Evolutionary conservation across 1,284 basidiomycete species (phyloP).

Genomic region (Sutorius eximius): DNA sequence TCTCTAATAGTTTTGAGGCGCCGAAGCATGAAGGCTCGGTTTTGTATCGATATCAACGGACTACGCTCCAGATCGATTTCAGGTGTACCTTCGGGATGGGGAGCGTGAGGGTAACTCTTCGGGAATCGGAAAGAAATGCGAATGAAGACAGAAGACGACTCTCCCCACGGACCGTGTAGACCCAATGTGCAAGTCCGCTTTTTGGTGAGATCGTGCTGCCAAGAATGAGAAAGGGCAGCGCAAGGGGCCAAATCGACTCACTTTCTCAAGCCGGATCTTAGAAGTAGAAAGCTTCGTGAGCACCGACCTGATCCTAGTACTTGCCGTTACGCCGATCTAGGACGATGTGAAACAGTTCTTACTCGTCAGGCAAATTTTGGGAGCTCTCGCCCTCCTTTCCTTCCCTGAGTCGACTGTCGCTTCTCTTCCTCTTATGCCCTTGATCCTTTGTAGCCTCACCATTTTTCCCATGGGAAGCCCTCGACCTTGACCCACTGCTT

Average conservation of each 20-base stretch:
- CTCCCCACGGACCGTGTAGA: constrained; percentile 89
- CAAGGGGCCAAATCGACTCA: constrained; percentile 28
- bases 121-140: constrained; percentile 92
- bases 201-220: constrained; percentile 76
- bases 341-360: constrained; percentile 37
- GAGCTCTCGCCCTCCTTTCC: constrained; percentile 42
- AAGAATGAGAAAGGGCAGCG: background rate
- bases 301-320: constrained; percentile 72
- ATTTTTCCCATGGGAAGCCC: constrained; percentile 27
- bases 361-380: constrained; percentile 80
- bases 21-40: constrained; percentile 73
- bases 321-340: constrained; percentile 9
- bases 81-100: constrained; percentile 65
- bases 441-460: constrained; percentile 16
- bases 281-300: constrained; percentile 67
- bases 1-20: constrained; percentile 73
- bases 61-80: constrained; percentile 82
- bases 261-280: constrained; percentile 86
- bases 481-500: constrained; percentile 39
- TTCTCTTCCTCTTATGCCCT: constrained; percentile 37
- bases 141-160: constrained; percentile 70
- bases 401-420: constrained; percentile 47
- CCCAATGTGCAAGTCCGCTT: constrained; percentile 84
- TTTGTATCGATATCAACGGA: constrained; percentile 75
- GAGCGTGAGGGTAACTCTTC: constrained; percentile 70